These are phyloP conservation scores for Samsoniella hepiali DNA, from an alignment of 2,329 filamentous ascomycete genomes.

Conservation along the genomic window DNA sequence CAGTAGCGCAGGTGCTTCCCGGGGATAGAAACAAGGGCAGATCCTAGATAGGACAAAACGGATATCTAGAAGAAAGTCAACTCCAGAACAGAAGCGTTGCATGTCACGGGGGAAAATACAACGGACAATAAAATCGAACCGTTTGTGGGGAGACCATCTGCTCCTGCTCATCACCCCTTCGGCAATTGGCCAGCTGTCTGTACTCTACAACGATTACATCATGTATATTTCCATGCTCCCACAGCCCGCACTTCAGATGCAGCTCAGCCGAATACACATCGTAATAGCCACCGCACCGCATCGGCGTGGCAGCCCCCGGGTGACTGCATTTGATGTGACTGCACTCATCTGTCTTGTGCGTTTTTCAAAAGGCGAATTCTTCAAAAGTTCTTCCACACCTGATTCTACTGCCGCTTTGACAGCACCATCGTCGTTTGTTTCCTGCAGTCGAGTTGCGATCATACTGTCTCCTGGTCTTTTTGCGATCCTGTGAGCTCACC, in stretches of 20 bases:
- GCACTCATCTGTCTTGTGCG: constrained; percentile 7
- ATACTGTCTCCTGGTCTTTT: background rate
- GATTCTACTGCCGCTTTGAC: background rate
- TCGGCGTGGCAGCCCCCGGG: background rate
- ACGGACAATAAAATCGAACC: background rate
- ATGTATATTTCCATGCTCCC: background rate
- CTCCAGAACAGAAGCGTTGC: background rate
- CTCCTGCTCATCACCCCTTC: background rate
- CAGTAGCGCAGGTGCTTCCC: constrained; percentile 3
- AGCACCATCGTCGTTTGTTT: background rate
- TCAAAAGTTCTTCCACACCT: background rate
- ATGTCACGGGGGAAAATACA: background rate
- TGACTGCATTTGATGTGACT: constrained; percentile 15
- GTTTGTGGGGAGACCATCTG: background rate
- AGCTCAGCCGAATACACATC: constrained; percentile 1
- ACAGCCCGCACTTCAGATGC: constrained; percentile 8
- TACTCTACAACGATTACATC: background rate
- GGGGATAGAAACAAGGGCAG: background rate
- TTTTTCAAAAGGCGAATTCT: background rate
- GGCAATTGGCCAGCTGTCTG: background rate
- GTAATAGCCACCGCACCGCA: background rate
- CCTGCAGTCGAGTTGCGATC: background rate
- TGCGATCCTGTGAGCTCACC: background rate
- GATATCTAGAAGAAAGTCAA: background rate
- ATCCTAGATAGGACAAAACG: background rate